Evolutionary conservation across 2,329 filamentous ascomycete genomes (phyloP).

Genomic region (Mariannaea sp.): DNA sequence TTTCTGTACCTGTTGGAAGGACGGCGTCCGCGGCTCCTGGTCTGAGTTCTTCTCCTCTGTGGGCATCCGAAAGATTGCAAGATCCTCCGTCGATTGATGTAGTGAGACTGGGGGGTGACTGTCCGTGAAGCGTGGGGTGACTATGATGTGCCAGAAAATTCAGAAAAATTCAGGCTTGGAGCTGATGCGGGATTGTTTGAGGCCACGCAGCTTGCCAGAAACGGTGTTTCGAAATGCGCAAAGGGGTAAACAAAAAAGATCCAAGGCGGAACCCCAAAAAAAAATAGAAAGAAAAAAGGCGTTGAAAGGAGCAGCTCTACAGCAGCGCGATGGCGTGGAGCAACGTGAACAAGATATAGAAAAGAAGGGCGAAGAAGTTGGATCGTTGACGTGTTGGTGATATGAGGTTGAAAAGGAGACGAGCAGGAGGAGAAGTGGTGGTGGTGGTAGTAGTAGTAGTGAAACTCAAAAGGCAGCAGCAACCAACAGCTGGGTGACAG

Average conservation of each 20-base stretch:
- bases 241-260: no score
- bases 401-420: background rate
- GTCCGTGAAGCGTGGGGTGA: background rate
- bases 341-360: no score
- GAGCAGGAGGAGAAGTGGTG: background rate
- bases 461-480: background rate
- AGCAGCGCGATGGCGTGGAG: no score
- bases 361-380: background rate
- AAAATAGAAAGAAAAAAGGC: no score
- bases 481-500: background rate
- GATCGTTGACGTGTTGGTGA: background rate
- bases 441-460: background rate
- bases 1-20: background rate
- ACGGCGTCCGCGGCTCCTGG: slow-evolving; percentile 11
- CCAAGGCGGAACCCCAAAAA: no score
- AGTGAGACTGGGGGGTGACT: background rate
- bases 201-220: no score
- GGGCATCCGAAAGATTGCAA: slow-evolving; percentile 7
- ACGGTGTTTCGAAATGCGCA: no score
- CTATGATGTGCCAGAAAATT: no score
- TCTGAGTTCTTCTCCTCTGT: background rate
- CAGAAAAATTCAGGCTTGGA: no score
- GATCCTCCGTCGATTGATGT: background rate
- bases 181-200: no score
- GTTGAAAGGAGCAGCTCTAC: no score